Evolutionary conservation across 2,329 filamentous ascomycete genomes (phyloP), one percentile per base, ranked within the genome.

Genomic region (Trichoderma brevicompactum): DNA sequence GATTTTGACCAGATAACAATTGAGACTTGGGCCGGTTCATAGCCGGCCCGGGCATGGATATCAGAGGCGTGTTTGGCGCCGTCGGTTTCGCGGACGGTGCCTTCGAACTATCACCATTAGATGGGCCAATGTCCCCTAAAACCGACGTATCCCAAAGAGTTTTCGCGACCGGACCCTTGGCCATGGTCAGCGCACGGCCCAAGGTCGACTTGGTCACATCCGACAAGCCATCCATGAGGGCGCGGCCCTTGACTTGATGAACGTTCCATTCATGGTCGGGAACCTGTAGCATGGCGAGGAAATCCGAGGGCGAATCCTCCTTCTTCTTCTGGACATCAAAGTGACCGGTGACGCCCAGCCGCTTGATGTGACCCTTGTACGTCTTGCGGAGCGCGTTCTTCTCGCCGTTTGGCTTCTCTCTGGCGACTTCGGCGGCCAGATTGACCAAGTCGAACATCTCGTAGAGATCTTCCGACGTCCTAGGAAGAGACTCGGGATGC

Each of bases 311-410:
- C 7, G 80, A 79, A 43, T 81, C 78, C 19, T 80, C 77, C 48
- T 87, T 84, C 70, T 85, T 84, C 77, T 86, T 87, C 61, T 76
- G 74, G 15, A 78, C 77, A 70, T 89, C 87, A 70, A 88, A 89
- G 66, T 86, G 83, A 9, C 87, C 87, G 61, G 82, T 83, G 32
- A 89, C 80, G 41, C 85, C 85, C 38, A 89, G 77, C 52, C 82
- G 83, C 79, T 89, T 89, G 74, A 89, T 87, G 69, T 89, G 85
- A 60, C 86, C 86, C 75, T 89, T 89, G 79, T 89, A 89, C 15
- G 87, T 89, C 74, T 89, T 89, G 32, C 87, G 83, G 55, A 89
- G 79, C 68, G 84, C 85, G 72, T 89, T 89, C 80, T 89, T 89
- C 74, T 88, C 85, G 69, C 87, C 87, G 73, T 87, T 87, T 13